These are phyloP conservation scores for Myxozyma nipponensis DNA, from an alignment of 805 yeast genomes.

Conservation along the genomic window DNA sequence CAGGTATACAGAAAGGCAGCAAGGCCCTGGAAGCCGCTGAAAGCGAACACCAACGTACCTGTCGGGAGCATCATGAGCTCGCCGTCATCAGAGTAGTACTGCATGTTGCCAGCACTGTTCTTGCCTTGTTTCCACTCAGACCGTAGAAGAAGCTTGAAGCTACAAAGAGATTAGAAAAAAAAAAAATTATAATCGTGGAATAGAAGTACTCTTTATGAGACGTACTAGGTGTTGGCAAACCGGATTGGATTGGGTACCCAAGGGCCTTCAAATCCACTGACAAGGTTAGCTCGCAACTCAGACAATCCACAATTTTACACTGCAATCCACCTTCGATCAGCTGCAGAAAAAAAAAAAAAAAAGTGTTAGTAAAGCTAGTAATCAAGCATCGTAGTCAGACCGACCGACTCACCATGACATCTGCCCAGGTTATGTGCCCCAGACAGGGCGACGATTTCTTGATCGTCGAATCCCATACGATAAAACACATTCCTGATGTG, in stretches of 20 bases:
- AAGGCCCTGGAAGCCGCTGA: too few relatives aligned
- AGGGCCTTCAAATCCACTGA: conserved; percentile 73
- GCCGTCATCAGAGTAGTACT: conserved; percentile 54
- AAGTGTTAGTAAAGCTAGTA: not conserved
- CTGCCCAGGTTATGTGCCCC: conserved; percentile 79
- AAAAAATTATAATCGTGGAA: not conserved
- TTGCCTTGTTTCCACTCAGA: conserved; percentile 52
- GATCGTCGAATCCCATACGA: conserved; percentile 64
- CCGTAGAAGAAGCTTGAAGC: conserved; percentile 48
- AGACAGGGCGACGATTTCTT: conserved; percentile 67
- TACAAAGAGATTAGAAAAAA: not conserved
- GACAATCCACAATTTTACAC: not conserved
- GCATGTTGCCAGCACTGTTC: conserved; percentile 45
- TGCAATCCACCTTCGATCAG: conserved; percentile 1
- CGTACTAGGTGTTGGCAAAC: conserved; percentile 64
- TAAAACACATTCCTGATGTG: conserved; percentile 63
- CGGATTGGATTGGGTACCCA: conserved; percentile 80
- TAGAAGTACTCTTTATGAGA: not conserved
- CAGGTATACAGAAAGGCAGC: too few relatives aligned
- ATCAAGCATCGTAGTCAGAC: conserved; percentile 26
- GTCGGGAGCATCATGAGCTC: conserved; percentile 84
- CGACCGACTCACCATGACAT: conserved; percentile 54
- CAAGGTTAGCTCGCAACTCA: not conserved
- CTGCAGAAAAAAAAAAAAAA: not conserved
- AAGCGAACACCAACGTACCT: conserved; percentile 8